These are phyloP conservation scores for Metschnikowia orientalis DNA, from an alignment of 805 yeast genomes.

Conservation along the genomic window DNA sequence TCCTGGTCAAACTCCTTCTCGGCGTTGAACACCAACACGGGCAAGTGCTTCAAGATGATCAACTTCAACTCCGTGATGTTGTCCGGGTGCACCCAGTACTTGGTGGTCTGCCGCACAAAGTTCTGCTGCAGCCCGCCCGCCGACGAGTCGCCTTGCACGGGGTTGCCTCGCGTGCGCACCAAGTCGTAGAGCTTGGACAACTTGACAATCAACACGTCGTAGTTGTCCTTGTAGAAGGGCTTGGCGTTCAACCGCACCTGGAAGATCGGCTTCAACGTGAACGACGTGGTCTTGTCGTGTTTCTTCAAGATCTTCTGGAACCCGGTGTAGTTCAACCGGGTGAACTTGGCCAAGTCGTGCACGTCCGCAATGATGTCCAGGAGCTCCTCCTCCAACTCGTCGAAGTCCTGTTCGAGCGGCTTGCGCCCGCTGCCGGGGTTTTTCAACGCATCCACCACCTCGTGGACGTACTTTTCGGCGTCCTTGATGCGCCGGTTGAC, in stretches of 20 bases:
- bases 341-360: constrained; percentile 91
- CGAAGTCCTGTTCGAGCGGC: constrained; percentile 41
- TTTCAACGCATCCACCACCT: constrained; percentile 50
- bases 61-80: constrained; percentile 94
- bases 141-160: constrained; percentile 88
- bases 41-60: constrained; percentile 88
- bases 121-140: constrained; percentile 99
- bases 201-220: constrained; percentile 83
- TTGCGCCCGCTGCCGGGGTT: constrained; percentile 34
- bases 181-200: constrained; percentile 85
- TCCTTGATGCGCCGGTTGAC: constrained; percentile 81
- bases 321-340: constrained; percentile 92
- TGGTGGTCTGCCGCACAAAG: constrained; percentile 97
- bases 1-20: constrained; percentile 93
- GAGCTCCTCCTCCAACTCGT: constrained; percentile 41
- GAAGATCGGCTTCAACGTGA: constrained; percentile 80
- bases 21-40: constrained; percentile 93
- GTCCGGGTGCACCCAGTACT: constrained; percentile 99
- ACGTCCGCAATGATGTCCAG: constrained; percentile 91
- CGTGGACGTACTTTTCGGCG: constrained; percentile 66
- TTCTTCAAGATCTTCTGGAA: constrained; percentile 95
- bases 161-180: constrained; percentile 94
- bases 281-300: constrained; percentile 83
- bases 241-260: constrained; percentile 89
- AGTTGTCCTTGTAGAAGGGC: constrained; percentile 94